phyloP scores from a whole-genome alignment of 2,329 filamentous ascomycete genomes.

The Diplodia intermedia region DNA sequence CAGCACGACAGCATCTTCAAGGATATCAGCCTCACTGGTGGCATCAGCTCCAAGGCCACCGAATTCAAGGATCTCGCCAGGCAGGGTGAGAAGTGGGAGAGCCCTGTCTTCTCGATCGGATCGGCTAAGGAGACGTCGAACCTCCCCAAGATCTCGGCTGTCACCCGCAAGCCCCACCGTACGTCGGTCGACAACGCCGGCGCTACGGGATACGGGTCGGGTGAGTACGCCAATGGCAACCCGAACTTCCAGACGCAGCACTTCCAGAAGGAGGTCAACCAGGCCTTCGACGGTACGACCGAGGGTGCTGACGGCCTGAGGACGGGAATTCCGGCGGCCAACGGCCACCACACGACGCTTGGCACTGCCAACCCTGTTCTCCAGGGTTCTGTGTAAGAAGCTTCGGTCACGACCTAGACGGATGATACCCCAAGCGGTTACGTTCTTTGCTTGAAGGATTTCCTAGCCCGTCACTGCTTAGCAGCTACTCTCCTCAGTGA shows the following conservation, averaged over 20 bases:
- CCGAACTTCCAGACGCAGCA: conserved; percentile 39
- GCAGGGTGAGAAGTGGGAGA: conserved; percentile 94
- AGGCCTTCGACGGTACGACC: conserved; percentile 46
- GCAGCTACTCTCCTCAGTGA: conserved; percentile 5
- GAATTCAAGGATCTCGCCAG: conserved; percentile 87
- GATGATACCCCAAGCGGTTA: conserved; percentile 1
- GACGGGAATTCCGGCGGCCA: not conserved
- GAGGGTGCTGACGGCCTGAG: conserved; percentile 21
- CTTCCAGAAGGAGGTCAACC: conserved; percentile 56
- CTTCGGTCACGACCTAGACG: not conserved
- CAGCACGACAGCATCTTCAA: conserved; percentile 93
- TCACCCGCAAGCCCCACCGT: conserved; percentile 66
- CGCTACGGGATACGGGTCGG: conserved; percentile 31
- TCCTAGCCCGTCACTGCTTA: not conserved
- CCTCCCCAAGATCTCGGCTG: conserved; percentile 65
- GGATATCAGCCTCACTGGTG: conserved; percentile 81
- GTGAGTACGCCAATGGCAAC: conserved; percentile 32
- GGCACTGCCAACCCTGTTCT: conserved; percentile 54
- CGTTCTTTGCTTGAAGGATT: not conserved
- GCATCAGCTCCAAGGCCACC: conserved; percentile 90
- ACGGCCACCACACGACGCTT: conserved; percentile 47
- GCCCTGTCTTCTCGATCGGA: conserved; percentile 89
- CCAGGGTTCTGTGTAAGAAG: conserved; percentile 46
- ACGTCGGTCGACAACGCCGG: conserved; percentile 49
- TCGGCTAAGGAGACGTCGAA: conserved; percentile 73